Percentiles rank a stretch among this genome's conserved stretches.
Evolutionary conservation across 2,329 filamentous ascomycete species (phyloP).

Genomic region (Fusarium decemcellulare): DNA sequence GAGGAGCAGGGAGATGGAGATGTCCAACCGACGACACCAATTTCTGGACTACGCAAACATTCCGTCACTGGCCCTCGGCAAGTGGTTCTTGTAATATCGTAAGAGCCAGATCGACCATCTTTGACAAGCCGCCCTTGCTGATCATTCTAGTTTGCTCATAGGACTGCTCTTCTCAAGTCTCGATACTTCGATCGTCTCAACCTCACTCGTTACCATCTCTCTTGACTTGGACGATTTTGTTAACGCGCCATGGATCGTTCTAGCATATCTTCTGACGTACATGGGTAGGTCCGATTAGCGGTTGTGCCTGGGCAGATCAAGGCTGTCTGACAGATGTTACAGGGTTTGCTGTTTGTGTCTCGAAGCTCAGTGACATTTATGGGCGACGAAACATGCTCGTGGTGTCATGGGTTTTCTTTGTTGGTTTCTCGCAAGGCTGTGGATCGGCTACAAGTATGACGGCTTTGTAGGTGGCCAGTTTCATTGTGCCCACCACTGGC

Average conservation of each 20-base stretch:
- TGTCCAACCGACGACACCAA: slow-evolving; percentile 2
- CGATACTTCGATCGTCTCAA: slow-evolving; percentile 71
- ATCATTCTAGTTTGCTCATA: slow-evolving; percentile 60
- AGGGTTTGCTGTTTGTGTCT: slow-evolving; percentile 71
- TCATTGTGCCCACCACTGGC: slow-evolving; percentile 14
- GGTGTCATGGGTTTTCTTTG: slow-evolving; percentile 67
- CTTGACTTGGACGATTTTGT: slow-evolving; percentile 65
- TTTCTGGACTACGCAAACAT: slow-evolving; percentile 41
- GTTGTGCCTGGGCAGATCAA: background rate
- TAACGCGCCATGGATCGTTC: slow-evolving; percentile 68
- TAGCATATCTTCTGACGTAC: slow-evolving; percentile 70
- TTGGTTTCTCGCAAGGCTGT: slow-evolving; percentile 69
- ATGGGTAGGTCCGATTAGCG: slow-evolving; percentile 58
- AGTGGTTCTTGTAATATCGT: slow-evolving; percentile 54
- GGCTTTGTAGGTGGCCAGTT: slow-evolving; percentile 59
- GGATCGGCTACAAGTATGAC: slow-evolving; percentile 65
- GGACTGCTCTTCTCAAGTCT: slow-evolving; percentile 71
- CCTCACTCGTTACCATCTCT: slow-evolving; percentile 70
- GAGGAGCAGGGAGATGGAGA: slow-evolving; percentile 23
- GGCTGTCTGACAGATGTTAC: slow-evolving; percentile 26
- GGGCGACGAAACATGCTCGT: slow-evolving; percentile 66
- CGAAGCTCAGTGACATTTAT: slow-evolving; percentile 73
- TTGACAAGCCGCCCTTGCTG: slow-evolving; percentile 18
- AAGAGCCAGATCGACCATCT: slow-evolving; percentile 31
- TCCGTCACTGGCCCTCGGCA: slow-evolving; percentile 46